phyloP scores from a whole-genome alignment of 2,329 filamentous ascomycete species.

The Colletotrichum sidae region DNA sequence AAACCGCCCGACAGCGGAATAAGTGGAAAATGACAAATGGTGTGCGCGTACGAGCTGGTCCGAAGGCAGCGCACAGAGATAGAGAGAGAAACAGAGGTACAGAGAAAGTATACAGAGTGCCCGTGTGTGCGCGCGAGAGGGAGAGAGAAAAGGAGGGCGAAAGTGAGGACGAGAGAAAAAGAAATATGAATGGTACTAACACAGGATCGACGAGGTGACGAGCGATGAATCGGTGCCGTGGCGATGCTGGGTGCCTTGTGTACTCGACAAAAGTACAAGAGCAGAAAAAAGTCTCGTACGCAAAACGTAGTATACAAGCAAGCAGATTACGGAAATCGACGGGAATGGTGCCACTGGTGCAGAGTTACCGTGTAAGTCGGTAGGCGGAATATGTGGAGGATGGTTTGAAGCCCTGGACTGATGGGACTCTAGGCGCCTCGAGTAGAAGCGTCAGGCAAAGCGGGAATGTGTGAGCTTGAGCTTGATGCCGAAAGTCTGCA shows the following conservation, averaged over 20 bases:
- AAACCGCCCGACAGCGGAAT: slow-evolving; percentile 9
- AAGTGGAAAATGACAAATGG: slow-evolving; percentile 36
- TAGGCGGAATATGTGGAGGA: not conserved
- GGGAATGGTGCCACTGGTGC: not conserved
- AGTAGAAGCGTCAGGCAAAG: not conserved
- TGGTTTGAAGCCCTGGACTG: not conserved
- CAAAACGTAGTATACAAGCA: not conserved
- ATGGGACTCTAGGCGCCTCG: slow-evolving; percentile 10
- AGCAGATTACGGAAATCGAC: not conserved
- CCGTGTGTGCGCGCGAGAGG: not conserved
- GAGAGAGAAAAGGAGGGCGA: slow-evolving; percentile 8
- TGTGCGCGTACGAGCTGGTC: not conserved
- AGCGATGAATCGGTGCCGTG: slow-evolving; percentile 20
- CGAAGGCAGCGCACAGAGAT: not conserved
- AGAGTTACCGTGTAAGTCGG: slow-evolving; percentile 17
- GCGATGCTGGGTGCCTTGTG: slow-evolving; percentile 10
- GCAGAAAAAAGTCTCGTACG: not conserved
- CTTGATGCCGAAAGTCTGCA: not conserved
- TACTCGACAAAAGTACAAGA: slow-evolving; percentile 15
- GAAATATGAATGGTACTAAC: slow-evolving; percentile 28
- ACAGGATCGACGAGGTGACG: slow-evolving; percentile 35
- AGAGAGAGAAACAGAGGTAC: slow-evolving; percentile 14
- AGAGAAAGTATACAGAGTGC: slow-evolving; percentile 3
- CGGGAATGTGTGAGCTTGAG: slow-evolving; percentile 13
- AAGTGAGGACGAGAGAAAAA: slow-evolving; percentile 29